These are phyloP conservation scores for Clohesyomyces aquaticus DNA, from an alignment of 495 filamentous ascomycete species.

Conservation along the genomic window DNA sequence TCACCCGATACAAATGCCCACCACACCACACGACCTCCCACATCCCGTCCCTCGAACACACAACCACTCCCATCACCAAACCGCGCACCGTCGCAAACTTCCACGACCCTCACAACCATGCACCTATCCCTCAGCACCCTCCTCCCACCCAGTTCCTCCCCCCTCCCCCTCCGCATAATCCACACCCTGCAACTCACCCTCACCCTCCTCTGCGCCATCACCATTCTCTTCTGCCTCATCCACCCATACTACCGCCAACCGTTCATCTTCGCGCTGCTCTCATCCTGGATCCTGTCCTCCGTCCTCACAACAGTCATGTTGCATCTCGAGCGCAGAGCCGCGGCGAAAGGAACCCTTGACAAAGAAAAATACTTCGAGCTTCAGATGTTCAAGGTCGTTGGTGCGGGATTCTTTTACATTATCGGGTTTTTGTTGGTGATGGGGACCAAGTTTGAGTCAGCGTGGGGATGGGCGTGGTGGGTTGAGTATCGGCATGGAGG, in stretches of 20 bases:
- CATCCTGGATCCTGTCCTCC: not conserved
- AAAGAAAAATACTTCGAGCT: not conserved
- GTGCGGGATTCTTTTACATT: not conserved
- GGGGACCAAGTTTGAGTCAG: too few relatives aligned
- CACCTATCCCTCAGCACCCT: not conserved
- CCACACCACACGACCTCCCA: too few relatives aligned
- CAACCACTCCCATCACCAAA: too few relatives aligned
- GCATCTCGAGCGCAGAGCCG: not conserved
- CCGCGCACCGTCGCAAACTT: too few relatives aligned
- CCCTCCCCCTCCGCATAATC: not conserved
- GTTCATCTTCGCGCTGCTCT: not conserved
- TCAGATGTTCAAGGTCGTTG: not conserved
- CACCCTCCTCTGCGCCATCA: not conserved
- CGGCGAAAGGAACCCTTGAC: not conserved
- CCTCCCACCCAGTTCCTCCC: not conserved
- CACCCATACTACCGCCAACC: not conserved
- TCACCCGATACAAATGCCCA: too few relatives aligned
- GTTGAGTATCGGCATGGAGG: too few relatives aligned
- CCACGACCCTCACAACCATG: not conserved
- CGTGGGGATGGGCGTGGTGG: too few relatives aligned
- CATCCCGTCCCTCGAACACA: too few relatives aligned
- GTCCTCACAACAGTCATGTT: not conserved
- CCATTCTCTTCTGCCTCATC: not conserved
- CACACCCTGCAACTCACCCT: not conserved
- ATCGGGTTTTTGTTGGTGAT: not conserved